Base-by-base conservation (phyloP, 2,329 filamentous ascomycete genomes). In the Penicillium frequentans region DNA sequence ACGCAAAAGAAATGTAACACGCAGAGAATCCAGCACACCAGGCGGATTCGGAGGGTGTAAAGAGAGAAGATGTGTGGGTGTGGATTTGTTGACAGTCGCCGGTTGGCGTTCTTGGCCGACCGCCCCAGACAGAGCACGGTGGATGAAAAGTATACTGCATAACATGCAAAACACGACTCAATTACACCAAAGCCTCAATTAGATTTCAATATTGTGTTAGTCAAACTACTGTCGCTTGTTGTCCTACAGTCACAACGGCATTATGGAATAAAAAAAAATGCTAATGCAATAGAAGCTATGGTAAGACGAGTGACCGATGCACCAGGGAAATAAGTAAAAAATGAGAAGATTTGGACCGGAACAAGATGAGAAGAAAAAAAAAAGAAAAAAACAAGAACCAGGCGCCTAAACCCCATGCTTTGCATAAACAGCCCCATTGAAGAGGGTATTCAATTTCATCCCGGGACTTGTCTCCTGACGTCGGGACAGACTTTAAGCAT, bases 341-440 rank as follows among this genome's bases (percentile, higher is more conserved):
- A 42, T 21, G 19, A 42, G 39, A 42, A 21, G 11, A 21, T 13
- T 21, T 23, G n/a, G 13, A 19, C 35, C 16, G 35, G 16, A 4
- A 19, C n/a, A 35, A 52, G 19, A 54, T 29, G 52, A 50, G 3
- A 29, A 31, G 8, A 45, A 24, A 52, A 49, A 49, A 52, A 49
- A 45, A 24, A 52, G 46, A 52, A 48, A 55, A 60, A 63, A 57
- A 65, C 59, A 66, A 68, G 58, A 66, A 71, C 67, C 72, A 70
- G 64, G 69, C 74, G 74, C 74, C 74, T 63, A 67, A 75, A 76
- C 74, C 70, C 74, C 74, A 68, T 70, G 74, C 74, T 76, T 72
- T 76, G 71, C 73, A 75, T 64, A 68, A 67, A 62, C 56, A 55
- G 59, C 64, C 62, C 66, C 63, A 66, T 52, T 53, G 55, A 56